Evolutionary conservation across 2,329 filamentous ascomycete genomes (phyloP).

Genomic region (Zymoseptoria ardabiliae): DNA sequence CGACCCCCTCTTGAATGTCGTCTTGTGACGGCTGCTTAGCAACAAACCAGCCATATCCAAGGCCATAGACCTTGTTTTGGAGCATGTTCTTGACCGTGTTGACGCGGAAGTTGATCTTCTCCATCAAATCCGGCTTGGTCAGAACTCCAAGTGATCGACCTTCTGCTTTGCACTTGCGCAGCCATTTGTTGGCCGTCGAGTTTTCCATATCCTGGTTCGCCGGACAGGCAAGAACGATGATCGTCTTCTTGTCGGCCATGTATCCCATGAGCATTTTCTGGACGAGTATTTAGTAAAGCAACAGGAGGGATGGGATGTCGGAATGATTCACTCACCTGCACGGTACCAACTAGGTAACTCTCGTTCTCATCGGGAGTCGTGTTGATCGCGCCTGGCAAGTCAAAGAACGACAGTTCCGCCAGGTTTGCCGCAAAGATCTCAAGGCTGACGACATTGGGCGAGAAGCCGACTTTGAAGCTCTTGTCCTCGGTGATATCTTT

Average conservation of each 20-base stretch:
- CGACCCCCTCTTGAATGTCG: conserved; percentile 39
- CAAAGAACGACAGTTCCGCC: conserved; percentile 73
- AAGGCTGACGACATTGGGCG: conserved; percentile 71
- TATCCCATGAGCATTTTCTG: conserved; percentile 61
- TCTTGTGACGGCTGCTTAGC: conserved; percentile 56
- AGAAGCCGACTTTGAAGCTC: conserved; percentile 61
- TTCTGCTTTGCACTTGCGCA: conserved; percentile 37
- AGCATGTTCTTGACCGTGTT: conserved; percentile 11
- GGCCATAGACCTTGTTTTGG: too few species aligned
- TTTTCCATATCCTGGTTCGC: conserved; percentile 75
- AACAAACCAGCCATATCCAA: conserved; percentile 74
- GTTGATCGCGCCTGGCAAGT: conserved; percentile 75
- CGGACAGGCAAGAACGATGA: conserved; percentile 68
- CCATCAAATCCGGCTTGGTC: conserved; percentile 73
- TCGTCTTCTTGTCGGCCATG: conserved; percentile 59
- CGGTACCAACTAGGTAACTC: conserved; percentile 61
- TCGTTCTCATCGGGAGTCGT: conserved; percentile 56
- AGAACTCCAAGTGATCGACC: conserved; percentile 51
- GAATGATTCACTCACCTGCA: conserved; percentile 36
- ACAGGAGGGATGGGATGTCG: background rate
- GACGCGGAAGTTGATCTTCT: conserved; percentile 32
- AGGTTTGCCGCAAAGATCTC: conserved; percentile 66
- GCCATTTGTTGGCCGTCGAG: conserved; percentile 61
- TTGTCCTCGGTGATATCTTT: background rate
- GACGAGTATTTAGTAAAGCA: background rate